Evolutionary conservation across 2,329 filamentous ascomycete species (phyloP).

Genomic region (Colletotrichum tofieldiae): DNA sequence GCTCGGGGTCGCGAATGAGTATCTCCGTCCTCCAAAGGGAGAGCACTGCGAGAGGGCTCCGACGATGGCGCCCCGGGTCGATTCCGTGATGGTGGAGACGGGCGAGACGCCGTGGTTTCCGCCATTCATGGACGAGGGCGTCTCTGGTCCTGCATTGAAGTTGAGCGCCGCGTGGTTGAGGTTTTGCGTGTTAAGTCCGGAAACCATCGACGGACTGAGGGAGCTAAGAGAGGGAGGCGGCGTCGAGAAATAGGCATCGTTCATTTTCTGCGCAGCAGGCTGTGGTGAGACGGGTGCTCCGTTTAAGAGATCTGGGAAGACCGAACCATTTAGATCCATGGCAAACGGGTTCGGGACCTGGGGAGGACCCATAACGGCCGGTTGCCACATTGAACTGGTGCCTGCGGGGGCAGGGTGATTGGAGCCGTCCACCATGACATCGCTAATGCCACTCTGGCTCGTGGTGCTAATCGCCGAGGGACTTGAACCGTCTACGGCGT

Average conservation of each 20-base stretch:
- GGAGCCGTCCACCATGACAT: slow-evolving; percentile 89
- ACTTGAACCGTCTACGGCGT: slow-evolving; percentile 91
- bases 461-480: slow-evolving; percentile 96
- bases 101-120: slow-evolving; percentile 72
- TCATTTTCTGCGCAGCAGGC: slow-evolving; percentile 78
- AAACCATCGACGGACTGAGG: slow-evolving; percentile 80
- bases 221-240: slow-evolving; percentile 82
- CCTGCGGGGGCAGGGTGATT: slow-evolving; percentile 72
- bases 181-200: slow-evolving; percentile 72
- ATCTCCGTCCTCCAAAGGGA: slow-evolving; percentile 73
- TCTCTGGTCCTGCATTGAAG: slow-evolving; percentile 78
- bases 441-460: slow-evolving; percentile 92
- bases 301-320: slow-evolving; percentile 84
- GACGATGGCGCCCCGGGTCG: slow-evolving; percentile 74
- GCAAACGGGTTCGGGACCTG: slow-evolving; percentile 79
- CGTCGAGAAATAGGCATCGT: slow-evolving; percentile 84
- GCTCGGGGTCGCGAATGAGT: slow-evolving; percentile 72
- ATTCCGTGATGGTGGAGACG: slow-evolving; percentile 76
- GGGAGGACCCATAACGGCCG: slow-evolving; percentile 78
- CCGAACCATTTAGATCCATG: slow-evolving; percentile 80
- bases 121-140: slow-evolving; percentile 79
- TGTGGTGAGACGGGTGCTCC: slow-evolving; percentile 84
- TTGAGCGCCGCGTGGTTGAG: slow-evolving; percentile 76
- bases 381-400: slow-evolving; percentile 77
- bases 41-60: slow-evolving; percentile 72